Conservation (phyloP, 495 filamentous ascomycete genomes). For the Bathelium albidoporum region DNA sequence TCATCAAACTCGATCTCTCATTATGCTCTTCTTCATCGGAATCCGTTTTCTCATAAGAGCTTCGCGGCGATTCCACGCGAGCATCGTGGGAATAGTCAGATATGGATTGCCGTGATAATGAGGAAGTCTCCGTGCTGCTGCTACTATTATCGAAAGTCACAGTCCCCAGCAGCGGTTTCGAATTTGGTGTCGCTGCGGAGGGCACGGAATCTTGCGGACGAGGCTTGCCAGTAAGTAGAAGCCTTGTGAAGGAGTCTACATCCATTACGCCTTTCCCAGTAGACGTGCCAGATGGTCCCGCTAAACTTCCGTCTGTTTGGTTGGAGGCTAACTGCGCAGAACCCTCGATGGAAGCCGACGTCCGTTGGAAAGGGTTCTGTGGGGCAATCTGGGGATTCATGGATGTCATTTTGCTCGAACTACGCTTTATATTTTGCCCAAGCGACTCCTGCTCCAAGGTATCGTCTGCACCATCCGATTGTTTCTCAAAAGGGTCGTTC, state of each 20-base stretch:
- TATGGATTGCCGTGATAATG: slow-evolving; percentile 28
- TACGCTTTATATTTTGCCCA: not conserved
- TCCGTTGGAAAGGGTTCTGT: slow-evolving; percentile 1
- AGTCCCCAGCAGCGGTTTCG: not conserved
- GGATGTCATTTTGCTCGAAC: not conserved
- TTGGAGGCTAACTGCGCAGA: not conserved
- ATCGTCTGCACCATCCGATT: not conserved
- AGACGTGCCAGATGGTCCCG: not conserved
- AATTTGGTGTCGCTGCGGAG: not conserved
- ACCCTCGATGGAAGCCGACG: not conserved
- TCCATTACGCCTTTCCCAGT: slow-evolving; percentile 15
- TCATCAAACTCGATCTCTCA: slow-evolving; percentile 22
- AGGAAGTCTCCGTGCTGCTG: slow-evolving; percentile 32
- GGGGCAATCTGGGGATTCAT: not conserved
- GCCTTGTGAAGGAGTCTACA: slow-evolving; percentile 31
- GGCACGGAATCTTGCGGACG: slow-evolving; percentile 15
- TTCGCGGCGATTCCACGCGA: slow-evolving; percentile 26
- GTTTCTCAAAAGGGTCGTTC: not conserved
- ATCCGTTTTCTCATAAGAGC: slow-evolving; percentile 24
- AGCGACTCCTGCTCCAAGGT: not conserved
- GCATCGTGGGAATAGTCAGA: slow-evolving; percentile 27
- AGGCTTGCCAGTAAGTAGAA: slow-evolving; percentile 29
- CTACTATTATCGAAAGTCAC: slow-evolving; percentile 23
- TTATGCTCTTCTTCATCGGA: slow-evolving; percentile 28
- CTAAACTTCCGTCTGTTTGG: not conserved